Evolutionary conservation across 257 asterid species (phyloP).

Genomic region (Primulina huaijiensis): DNA sequence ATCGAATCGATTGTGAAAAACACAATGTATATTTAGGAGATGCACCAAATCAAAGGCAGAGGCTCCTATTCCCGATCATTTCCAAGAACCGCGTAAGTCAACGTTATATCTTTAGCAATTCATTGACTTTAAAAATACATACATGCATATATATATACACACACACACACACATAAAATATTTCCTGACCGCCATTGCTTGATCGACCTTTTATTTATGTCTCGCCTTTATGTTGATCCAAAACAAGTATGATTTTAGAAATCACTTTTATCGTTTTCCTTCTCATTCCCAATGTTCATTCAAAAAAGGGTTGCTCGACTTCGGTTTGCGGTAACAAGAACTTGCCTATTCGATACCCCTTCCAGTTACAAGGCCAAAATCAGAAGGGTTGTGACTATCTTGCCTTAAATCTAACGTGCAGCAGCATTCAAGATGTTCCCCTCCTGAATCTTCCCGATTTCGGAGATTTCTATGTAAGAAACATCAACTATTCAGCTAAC

Average conservation of each 20-base stretch:
- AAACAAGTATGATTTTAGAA: conserved; percentile 37
- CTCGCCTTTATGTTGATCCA: background rate
- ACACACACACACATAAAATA: too few relatives aligned
- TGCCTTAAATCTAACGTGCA: conserved; percentile 41
- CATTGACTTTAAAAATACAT: background rate
- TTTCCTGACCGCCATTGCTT: background rate
- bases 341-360: conserved; percentile 42
- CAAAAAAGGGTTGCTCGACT: conserved; percentile 30
- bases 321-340: conserved; percentile 22
- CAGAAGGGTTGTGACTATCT: conserved; percentile 40
- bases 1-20: too few relatives aligned
- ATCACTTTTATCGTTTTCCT: conserved; percentile 18
- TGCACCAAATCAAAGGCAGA: background rate
- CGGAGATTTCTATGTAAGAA: conserved; percentile 40
- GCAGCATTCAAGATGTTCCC: conserved; percentile 7
- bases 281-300: conserved; percentile 23
- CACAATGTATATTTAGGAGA: background rate
- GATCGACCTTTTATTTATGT: background rate
- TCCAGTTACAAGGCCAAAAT: conserved; percentile 31
- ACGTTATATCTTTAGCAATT: too few relatives aligned
- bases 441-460: conserved; percentile 41
- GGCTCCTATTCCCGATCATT: background rate
- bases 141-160: too few relatives aligned
- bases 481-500: conserved; percentile 32
- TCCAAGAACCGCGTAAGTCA: background rate